Base-by-base conservation (phyloP, 2,329 filamentous ascomycete genomes). In the Diaporthe capsici region DNA sequence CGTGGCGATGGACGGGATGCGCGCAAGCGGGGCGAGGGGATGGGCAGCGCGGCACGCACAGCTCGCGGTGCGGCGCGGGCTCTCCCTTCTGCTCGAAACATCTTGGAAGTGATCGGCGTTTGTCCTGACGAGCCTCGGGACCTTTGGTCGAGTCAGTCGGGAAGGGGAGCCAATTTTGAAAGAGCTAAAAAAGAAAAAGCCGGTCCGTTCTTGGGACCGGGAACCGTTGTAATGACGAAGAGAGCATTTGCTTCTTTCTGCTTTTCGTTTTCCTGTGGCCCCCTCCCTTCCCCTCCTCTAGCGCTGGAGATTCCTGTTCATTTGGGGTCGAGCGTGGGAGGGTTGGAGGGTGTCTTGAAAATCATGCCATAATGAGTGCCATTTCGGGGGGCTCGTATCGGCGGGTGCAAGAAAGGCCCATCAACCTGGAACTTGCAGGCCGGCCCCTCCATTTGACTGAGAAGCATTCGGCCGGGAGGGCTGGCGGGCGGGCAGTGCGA, bases 341-440 rank as follows among this genome's bases (percentile, higher is more conserved):
- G 61, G 25, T n/a, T 37, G 42, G 31, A 25, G 63, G 12, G 34
- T 68, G 47, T 53, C 47, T 68, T 68, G 63, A 68, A 68, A 37
- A 68, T 68, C 63, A 68, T 53, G 63, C 63, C 63, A 68, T 53
- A 51, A 68, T 31, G 31, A 68, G 47, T 8, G 65, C 65, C 34
- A 68, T 53, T 47, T 68, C 65, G 47, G 49, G 53, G 65, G 49
- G 65, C 65, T 68, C 65, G 65, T 68, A 68, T 68, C 65, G 65
- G 65, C 65, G 65, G 65, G 47, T 39, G 31, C 34, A 42, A 53
- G 31, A 31, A 15, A 68, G 49, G 65, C 65, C 37, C 58, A 61
- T 53, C 65, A 25, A 65, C n/a, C 39, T 65, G 60, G 60, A 65
- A 47, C 60, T 47, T 47, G 60, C 60, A 65, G 39, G 39, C 39